Base-by-base conservation (phyloP, 2,329 filamentous ascomycete genomes). In the Fusarium brevicatenulatum region DNA sequence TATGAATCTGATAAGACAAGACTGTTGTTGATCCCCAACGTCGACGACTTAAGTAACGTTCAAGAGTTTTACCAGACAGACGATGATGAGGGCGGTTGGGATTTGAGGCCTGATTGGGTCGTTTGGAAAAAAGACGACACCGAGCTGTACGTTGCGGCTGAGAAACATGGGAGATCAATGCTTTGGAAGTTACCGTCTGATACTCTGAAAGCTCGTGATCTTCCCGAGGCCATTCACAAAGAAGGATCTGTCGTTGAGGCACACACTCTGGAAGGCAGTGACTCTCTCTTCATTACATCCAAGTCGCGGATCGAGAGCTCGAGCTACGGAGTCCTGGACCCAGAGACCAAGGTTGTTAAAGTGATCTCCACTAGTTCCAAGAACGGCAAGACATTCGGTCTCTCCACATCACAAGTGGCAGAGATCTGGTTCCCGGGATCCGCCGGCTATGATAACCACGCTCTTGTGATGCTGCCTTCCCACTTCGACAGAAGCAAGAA, bases 1-100 rank as follows among this genome's bases (percentile, higher is more conserved):
- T 97, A 97, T 79, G 95, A 98, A 81, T 89, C 92, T 21, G 94
- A 97, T 83, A 83, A 83, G 73, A 88, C 91, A 49, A 88, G 91
- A 49, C 83, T 94, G 8, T 82, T 95, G 70, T 82, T 94, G 6
- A 80, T 93, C 11, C 87, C 89, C 3, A 87, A 93, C 74, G 83
- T 93, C 54, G 80, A 80, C 19, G 86, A 91, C 67, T 82, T 90
- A 15, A 84, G 83, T 66, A 87, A 88, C 66, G 87, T 91, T 18
- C 85, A 90, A 70, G 89, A 91, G 75, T 91, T 91, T 68, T 92
- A 89, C 76, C 83, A 87, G 66, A 89, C 89, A 0, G 80, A 86
- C 7, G 89, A 93, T 73, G 90, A 88, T n/a, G 85, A 88, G 68
- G 91, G 91, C 2, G 84, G 81, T 23, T 91, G 90, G 90, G 89